Evolutionary conservation across 2,329 filamentous ascomycete genomes (phyloP), one percentile per base, ranked within the genome.

Genomic region (Xylariaceae sp.): DNA sequence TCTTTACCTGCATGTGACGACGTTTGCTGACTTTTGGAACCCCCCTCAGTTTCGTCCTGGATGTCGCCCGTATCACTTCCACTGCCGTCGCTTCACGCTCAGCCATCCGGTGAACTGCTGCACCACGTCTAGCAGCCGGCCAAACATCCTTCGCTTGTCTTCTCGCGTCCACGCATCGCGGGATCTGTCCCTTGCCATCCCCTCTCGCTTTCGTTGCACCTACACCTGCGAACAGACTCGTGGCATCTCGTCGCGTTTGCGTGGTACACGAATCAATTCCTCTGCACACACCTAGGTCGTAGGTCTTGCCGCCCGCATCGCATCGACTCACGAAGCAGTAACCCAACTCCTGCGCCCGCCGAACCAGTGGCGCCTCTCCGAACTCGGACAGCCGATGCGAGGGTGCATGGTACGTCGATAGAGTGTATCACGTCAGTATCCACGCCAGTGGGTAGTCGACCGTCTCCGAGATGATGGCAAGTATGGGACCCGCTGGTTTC

Each of bases 391-490:
- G 9, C 41, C 35, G 18, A 35, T 35, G 50, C 43, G 44, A 40
- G 57, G 60, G 68, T 74, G 73, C 68, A 75, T 75, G 74, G 74
- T 66, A 76, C 73, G 75, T 68, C 67, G 64, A 66, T 27, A 59
- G 59, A 67, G 64, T 63, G 63, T 61, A 63, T 60, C 58, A 63
- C 63, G 75, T 81, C 76, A 75, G 78, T 76, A 78, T 81, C 79
- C 78, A 81, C 77, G 63, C 61, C 22, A 61, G 78, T 82, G 79
- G 77, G 75, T 77, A 74, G 66, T 75, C 75, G 77, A 72, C 73
- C 54, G 38, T 48, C 55, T 50, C 44, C 62, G 66, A 74, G 65
- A 89, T 87, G 85, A 89, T 89, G 85, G 79, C 84, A 55, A 83
- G 80, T 70, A 81, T 85, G 71, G 76, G 74, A 57, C 80, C 80